Evolutionary conservation across 2,329 filamentous ascomycete species (phyloP).

Genomic region (Trichoderma sp.): DNA sequence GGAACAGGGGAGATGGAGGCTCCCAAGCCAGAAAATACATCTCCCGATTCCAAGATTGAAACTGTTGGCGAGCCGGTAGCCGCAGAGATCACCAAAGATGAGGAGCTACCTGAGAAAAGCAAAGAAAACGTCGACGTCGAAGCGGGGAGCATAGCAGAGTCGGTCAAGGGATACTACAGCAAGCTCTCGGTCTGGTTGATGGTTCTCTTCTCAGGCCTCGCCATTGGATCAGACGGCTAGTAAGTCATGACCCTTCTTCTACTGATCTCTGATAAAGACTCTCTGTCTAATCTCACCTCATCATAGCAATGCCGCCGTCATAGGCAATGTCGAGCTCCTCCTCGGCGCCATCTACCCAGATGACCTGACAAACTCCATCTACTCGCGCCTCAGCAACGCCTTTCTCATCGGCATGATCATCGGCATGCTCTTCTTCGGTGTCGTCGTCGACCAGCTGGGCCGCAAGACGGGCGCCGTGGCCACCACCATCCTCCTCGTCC

Average conservation of each 20-base stretch:
- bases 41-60: neutral
- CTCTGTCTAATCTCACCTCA: neutral
- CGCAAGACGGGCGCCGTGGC: slow-evolving; percentile 46
- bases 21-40: neutral
- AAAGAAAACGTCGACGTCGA: slow-evolving; percentile 22
- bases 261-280: accelerated
- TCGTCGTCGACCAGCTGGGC: slow-evolving; percentile 49
- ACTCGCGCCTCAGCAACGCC: slow-evolving; percentile 52
- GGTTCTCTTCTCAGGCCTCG: slow-evolving; percentile 45
- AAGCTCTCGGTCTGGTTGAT: slow-evolving; percentile 42
- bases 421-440: slow-evolving; percentile 54
- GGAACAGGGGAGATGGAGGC: neutral
- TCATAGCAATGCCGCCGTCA: slow-evolving; percentile 41
- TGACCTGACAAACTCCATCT: slow-evolving; percentile 41
- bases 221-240: slow-evolving; percentile 46
- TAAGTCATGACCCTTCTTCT: slow-evolving; percentile 24
- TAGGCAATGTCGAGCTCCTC: slow-evolving; percentile 44
- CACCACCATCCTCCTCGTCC: slow-evolving; percentile 45
- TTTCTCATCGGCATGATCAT: slow-evolving; percentile 55
- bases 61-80: neutral
- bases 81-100: neutral
- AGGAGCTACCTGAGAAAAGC: neutral
- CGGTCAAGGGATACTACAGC: slow-evolving; percentile 35
- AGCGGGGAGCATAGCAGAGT: slow-evolving; percentile 12
- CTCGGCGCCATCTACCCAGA: slow-evolving; percentile 43